These are phyloP conservation scores for Penicillium subrubescens DNA, from an alignment of 495 filamentous ascomycete genomes.

Conservation along the genomic window DNA sequence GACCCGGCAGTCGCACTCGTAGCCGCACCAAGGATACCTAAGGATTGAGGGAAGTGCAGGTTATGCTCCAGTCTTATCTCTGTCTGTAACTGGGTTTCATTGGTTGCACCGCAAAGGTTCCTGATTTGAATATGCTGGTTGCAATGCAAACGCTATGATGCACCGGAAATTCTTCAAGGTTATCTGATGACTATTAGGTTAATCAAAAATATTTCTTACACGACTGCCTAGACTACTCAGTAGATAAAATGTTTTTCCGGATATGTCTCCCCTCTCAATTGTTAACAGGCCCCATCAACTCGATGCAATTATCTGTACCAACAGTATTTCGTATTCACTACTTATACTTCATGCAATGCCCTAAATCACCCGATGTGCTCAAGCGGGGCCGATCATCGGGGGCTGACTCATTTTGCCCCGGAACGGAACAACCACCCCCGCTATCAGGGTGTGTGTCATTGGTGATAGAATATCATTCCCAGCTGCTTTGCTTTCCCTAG, in stretches of 20 bases:
- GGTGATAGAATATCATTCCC: slow-evolving; percentile 12
- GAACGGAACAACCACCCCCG: slow-evolving; percentile 44
- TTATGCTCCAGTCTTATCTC: background rate
- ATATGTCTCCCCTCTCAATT: background rate
- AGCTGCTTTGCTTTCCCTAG: slow-evolving; percentile 4
- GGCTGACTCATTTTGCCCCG: slow-evolving; percentile 39
- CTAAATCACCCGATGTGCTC: background rate
- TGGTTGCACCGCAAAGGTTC: background rate
- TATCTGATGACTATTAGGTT: background rate
- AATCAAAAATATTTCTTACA: slow-evolving; percentile 4
- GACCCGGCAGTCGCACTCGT: slow-evolving; percentile 45
- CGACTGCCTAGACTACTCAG: background rate
- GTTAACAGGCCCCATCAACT: background rate
- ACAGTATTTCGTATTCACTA: background rate
- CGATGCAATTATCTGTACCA: background rate
- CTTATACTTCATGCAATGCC: background rate
- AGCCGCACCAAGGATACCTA: slow-evolving; percentile 41
- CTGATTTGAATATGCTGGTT: background rate
- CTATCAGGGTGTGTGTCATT: slow-evolving; percentile 41
- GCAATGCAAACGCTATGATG: background rate
- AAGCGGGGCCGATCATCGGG: slow-evolving; percentile 20
- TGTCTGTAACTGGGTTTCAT: background rate
- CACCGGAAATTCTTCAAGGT: background rate
- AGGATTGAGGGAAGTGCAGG: background rate
- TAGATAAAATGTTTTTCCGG: background rate